Evolutionary conservation across 169 alveolate species (phyloP).

Genomic region (Babesia ovata): DNA sequence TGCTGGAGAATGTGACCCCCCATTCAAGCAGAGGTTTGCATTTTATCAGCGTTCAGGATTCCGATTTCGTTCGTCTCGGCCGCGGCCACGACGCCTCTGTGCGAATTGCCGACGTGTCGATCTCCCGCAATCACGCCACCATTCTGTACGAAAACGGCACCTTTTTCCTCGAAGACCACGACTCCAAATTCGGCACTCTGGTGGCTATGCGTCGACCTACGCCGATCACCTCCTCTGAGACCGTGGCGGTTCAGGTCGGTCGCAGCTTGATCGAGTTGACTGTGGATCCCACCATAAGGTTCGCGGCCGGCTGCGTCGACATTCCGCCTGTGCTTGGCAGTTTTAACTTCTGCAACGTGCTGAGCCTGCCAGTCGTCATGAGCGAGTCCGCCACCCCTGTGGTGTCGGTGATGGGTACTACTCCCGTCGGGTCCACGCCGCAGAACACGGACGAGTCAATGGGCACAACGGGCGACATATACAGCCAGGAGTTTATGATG

Average conservation of each 20-base stretch:
- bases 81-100: slow-evolving; percentile 98
- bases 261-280: slow-evolving; percentile 73
- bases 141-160: slow-evolving; percentile 88
- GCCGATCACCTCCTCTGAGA: slow-evolving; percentile 61
- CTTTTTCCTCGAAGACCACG: slow-evolving; percentile 93
- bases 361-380: neutral
- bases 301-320: slow-evolving; percentile 40
- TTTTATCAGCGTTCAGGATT: slow-evolving; percentile 80
- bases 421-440: slow-evolving; percentile 9
- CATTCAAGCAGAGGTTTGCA: slow-evolving; percentile 80
- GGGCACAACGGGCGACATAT: slow-evolving; percentile 6
- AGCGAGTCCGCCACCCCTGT: slow-evolving; percentile 13
- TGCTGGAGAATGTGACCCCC: slow-evolving; percentile 86
- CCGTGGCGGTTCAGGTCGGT: slow-evolving; percentile 79
- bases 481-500: neutral
- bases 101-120: slow-evolving; percentile 96
- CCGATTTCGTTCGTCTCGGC: slow-evolving; percentile 87
- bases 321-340: slow-evolving; percentile 49
- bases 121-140: slow-evolving; percentile 95
- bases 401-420: neutral
- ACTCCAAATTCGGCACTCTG: slow-evolving; percentile 98
- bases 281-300: slow-evolving; percentile 64
- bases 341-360: slow-evolving; percentile 26
- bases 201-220: slow-evolving; percentile 86
- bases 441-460: slow-evolving; percentile 20